These are phyloP conservation scores for Mycena belliarum DNA, from an alignment of 768 basidiomycete species.

Conservation along the genomic window DNA sequence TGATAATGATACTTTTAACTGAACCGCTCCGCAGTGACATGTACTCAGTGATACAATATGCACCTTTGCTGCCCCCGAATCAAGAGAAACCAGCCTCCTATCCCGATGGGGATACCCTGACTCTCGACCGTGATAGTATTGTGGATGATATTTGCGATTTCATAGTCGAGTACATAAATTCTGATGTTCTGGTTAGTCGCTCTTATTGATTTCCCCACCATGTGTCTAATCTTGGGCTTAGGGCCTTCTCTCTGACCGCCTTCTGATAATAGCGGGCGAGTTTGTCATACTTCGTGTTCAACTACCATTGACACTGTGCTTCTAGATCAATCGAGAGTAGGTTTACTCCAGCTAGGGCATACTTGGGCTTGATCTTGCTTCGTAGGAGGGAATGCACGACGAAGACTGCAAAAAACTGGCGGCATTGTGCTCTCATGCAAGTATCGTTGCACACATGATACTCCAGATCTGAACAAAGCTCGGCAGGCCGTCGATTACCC, in stretches of 20 bases:
- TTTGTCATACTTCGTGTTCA: constrained; percentile 5
- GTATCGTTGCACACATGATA: background rate
- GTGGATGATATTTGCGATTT: constrained; percentile 79
- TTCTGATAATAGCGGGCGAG: constrained; percentile 71
- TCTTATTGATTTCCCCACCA: background rate
- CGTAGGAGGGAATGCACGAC: constrained; percentile 64
- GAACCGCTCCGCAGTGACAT: constrained; percentile 48
- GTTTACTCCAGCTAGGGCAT: background rate
- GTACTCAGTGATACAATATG: constrained; percentile 61
- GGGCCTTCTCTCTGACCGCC: constrained; percentile 70
- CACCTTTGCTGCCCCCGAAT: constrained; percentile 53
- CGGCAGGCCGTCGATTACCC: constrained; percentile 79
- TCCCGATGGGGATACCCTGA: constrained; percentile 34
- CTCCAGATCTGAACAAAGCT: background rate
- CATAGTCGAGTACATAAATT: constrained; percentile 81
- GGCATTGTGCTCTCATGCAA: constrained; percentile 53
- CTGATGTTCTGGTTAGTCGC: constrained; percentile 67
- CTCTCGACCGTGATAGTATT: constrained; percentile 50
- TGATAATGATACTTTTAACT: background rate
- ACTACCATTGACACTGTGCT: background rate
- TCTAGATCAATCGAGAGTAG: constrained; percentile 71
- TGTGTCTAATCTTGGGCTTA: constrained; percentile 26
- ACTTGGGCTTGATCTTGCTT: background rate
- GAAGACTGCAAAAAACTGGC: constrained; percentile 58
- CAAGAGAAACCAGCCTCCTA: constrained; percentile 57